phyloP scores from a whole-genome alignment of 352 stramenopile genomes.

The Globisporangium uncinulatum region DNA sequence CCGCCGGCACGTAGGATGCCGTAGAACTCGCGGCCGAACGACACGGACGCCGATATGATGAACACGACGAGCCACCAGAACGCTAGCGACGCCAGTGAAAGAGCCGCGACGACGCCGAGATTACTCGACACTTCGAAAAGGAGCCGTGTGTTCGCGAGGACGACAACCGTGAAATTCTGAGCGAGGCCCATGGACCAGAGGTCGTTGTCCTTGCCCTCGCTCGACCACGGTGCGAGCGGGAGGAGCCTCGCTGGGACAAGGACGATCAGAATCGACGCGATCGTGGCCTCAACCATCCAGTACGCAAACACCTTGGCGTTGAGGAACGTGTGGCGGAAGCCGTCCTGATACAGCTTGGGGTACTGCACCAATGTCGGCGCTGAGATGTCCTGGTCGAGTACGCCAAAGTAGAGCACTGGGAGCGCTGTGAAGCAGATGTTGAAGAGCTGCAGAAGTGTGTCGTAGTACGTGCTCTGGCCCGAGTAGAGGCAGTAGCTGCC shows the following conservation, averaged over 20 bases:
- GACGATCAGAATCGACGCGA: slow-evolving; percentile 45
- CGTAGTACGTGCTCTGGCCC: slow-evolving; percentile 74
- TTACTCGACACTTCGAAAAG: slow-evolving; percentile 40
- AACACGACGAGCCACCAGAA: slow-evolving; percentile 46
- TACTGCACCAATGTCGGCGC: slow-evolving; percentile 31
- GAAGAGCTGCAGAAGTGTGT: slow-evolving; percentile 69
- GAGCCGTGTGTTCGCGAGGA: slow-evolving; percentile 46
- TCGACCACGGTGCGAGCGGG: slow-evolving; percentile 36
- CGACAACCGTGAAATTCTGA: slow-evolving; percentile 58
- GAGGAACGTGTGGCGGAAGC: slow-evolving; percentile 39
- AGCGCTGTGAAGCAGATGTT: slow-evolving; percentile 80
- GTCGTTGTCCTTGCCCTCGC: slow-evolving; percentile 51
- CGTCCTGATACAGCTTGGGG: slow-evolving; percentile 52
- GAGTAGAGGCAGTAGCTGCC: slow-evolving; percentile 68
- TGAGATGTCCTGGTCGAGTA: slow-evolving; percentile 56
- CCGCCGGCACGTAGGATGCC: slow-evolving; percentile 37
- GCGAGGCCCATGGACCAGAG: slow-evolving; percentile 58
- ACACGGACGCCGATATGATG: slow-evolving; percentile 39
- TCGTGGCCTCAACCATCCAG: slow-evolving; percentile 55
- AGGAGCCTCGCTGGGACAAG: slow-evolving; percentile 36
- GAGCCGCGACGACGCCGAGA: slow-evolving; percentile 18
- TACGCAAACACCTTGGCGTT: slow-evolving; percentile 38
- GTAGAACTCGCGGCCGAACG: slow-evolving; percentile 62
- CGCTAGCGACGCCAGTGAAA: slow-evolving; percentile 31
- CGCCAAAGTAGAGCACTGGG: slow-evolving; percentile 55